Conservation (phyloP, 2,329 filamentous ascomycete genomes). For the Diaporthe sp. region DNA sequence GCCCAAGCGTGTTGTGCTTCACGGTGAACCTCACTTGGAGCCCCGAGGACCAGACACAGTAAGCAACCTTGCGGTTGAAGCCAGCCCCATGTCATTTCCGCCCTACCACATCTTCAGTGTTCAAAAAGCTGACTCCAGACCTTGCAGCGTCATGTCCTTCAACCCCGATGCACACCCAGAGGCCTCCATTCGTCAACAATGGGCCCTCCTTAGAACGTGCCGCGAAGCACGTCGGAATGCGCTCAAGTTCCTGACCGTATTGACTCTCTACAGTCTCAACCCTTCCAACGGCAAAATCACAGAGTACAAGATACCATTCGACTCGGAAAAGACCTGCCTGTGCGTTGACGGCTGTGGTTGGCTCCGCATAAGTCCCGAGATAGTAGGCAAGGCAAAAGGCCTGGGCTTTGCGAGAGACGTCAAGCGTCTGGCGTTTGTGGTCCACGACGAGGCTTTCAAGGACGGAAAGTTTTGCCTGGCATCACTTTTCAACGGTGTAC, state of each 20-base stretch:
- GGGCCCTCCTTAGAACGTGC: neutral
- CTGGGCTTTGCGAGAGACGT: neutral
- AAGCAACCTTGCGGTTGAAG: neutral
- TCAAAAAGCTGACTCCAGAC: neutral
- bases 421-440: neutral
- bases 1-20: neutral
- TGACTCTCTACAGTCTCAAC: neutral
- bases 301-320: neutral
- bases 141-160: neutral
- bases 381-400: neutral
- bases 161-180: neutral
- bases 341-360: neutral
- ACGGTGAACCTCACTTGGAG: neutral
- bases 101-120: no score
- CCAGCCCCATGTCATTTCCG: no score
- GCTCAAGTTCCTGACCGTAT: neutral
- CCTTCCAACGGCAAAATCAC: no score
- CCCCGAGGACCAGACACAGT: neutral
- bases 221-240: accelerated
- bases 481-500: no score
- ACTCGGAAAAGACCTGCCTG: neutral
- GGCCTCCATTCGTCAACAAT: neutral
- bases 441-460: no score
- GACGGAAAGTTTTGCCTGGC: no score
- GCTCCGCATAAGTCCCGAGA: accelerated